phyloP scores from a whole-genome alignment of 2,329 filamentous ascomycete genomes.

The Beauveria varroae region DNA sequence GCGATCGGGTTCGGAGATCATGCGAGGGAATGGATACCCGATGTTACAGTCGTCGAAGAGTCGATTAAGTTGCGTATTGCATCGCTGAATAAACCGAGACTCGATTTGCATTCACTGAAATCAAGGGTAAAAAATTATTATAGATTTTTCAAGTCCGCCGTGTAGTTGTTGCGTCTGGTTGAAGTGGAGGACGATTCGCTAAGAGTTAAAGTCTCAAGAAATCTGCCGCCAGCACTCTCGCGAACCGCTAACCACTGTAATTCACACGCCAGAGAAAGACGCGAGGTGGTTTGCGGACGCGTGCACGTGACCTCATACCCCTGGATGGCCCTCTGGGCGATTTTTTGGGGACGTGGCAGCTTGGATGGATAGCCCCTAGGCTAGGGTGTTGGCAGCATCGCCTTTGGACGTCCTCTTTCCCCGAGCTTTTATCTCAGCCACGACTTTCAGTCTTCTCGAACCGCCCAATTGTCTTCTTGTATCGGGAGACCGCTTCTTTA shows the following conservation, averaged over 20 bases:
- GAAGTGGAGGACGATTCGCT: neutral
- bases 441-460: neutral
- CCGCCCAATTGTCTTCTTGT: neutral
- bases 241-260: neutral
- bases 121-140: neutral
- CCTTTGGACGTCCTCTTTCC: neutral
- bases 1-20: neutral
- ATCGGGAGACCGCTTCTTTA: neutral
- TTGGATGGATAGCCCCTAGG: conserved; percentile 23
- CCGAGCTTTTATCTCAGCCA: neutral
- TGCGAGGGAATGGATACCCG: neutral
- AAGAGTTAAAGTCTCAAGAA: neutral
- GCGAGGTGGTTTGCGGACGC: neutral
- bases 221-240: neutral
- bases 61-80: neutral
- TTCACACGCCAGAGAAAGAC: neutral
- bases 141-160: neutral
- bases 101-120: neutral
- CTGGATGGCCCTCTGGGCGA: conserved; percentile 19
- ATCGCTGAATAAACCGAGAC: neutral
- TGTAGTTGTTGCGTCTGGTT: neutral
- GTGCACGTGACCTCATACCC: conserved; percentile 30
- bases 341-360: conserved; percentile 46
- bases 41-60: conserved; percentile 11
- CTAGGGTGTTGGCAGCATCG: neutral